Percentiles rank a stretch among this genome's conserved stretches.
phyloP scores from a whole-genome alignment of 148 eudicot genomes.

The Agrostemma githago region DNA sequence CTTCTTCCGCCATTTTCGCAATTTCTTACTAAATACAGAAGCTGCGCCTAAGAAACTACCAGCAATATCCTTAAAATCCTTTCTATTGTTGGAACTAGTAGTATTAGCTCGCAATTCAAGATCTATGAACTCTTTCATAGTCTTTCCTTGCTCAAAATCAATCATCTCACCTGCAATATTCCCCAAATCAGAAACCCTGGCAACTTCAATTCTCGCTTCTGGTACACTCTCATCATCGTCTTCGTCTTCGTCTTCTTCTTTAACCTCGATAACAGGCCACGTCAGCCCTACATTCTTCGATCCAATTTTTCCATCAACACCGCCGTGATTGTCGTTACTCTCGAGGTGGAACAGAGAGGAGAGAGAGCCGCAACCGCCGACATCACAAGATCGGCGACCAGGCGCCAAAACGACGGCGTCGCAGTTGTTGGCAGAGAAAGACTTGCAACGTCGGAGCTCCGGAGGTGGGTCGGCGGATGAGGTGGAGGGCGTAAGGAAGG shows the following conservation, averaged over 20 bases:
- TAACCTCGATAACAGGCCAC: slow-evolving; percentile 32
- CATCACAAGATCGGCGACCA: slow-evolving; percentile 77
- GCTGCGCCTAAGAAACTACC: slow-evolving; percentile 59
- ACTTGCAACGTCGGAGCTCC: slow-evolving; percentile 74
- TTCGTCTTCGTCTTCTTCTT: slow-evolving; percentile 9
- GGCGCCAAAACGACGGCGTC: slow-evolving; percentile 39
- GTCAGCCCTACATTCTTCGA: slow-evolving; percentile 53
- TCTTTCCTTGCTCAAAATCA: slow-evolving; percentile 44
- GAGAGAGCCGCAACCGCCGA: slow-evolving; percentile 40
- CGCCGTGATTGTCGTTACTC: slow-evolving; percentile 23
- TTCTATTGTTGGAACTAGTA: slow-evolving; percentile 21
- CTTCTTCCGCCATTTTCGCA: slow-evolving; percentile 67
- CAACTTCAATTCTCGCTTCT: background rate
- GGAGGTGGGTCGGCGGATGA: slow-evolving; percentile 31
- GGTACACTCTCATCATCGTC: slow-evolving; percentile 13
- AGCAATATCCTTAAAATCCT: slow-evolving; percentile 47
- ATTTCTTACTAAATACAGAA: slow-evolving; percentile 69
- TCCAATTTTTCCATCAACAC: slow-evolving; percentile 27
- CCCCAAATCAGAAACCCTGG: slow-evolving; percentile 44
- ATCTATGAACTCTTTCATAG: slow-evolving; percentile 86
- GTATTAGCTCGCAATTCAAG: slow-evolving; percentile 43
- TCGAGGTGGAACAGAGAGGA: slow-evolving; percentile 45
- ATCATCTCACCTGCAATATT: slow-evolving; percentile 16
- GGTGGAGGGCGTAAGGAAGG: slow-evolving; percentile 47
- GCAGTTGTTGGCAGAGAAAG: slow-evolving; percentile 38